Percentiles rank a stretch among this genome's conserved stretches.
Conservation (phyloP, 352 stramenopile species). For the Thraustotheca clavata region DNA sequence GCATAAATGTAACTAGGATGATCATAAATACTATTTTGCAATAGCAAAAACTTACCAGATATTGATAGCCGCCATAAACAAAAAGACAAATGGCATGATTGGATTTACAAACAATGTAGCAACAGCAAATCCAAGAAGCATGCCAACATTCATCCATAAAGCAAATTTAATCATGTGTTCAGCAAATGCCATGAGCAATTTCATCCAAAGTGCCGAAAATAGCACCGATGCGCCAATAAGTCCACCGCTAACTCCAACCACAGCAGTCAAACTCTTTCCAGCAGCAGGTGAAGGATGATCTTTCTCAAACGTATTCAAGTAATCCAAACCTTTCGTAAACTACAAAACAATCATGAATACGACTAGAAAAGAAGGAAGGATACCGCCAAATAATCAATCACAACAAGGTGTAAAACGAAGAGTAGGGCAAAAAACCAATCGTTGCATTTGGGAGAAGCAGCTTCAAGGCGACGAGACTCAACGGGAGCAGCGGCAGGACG, state of each 20-base stretch:
- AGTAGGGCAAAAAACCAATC: constrained; percentile 61
- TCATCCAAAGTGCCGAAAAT: constrained; percentile 68
- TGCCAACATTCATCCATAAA: constrained; percentile 71
- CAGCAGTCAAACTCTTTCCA: constrained; percentile 38
- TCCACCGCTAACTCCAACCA: constrained; percentile 42
- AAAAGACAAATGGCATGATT: constrained; percentile 48
- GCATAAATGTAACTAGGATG: constrained; percentile 42
- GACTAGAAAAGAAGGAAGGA: constrained; percentile 15
- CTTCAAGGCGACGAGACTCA: constrained; percentile 54
- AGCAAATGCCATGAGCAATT: constrained; percentile 66
- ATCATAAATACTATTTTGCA: background rate
- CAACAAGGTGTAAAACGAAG: constrained; percentile 51
- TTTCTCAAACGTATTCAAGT: constrained; percentile 7
- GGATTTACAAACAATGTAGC: constrained; percentile 52
- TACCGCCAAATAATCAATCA: constrained; percentile 55
- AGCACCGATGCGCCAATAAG: constrained; percentile 43
- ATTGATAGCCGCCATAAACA: constrained; percentile 57
- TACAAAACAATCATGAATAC: background rate
- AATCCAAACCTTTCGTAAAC: constrained; percentile 42
- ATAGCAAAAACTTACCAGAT: constrained; percentile 43
- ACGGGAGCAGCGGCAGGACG: constrained; percentile 29
- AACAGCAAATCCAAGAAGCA: constrained; percentile 56
- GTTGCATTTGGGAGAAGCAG: constrained; percentile 54
- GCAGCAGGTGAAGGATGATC: constrained; percentile 3
- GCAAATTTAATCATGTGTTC: constrained; percentile 68